Conservation (phyloP, 805 yeast species). For the Spathaspora gorwiae region DNA sequence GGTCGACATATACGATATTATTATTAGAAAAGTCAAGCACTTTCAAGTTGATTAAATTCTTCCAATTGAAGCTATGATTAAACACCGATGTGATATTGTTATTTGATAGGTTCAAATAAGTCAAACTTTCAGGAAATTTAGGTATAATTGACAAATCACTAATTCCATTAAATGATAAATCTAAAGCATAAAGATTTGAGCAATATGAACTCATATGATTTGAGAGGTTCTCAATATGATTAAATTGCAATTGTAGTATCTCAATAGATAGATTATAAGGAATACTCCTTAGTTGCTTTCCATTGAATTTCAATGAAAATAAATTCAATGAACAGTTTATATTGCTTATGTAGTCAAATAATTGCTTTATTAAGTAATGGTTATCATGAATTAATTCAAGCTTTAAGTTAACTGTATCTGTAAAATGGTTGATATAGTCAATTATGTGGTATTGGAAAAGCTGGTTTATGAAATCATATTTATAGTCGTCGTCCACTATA, state of each 20-base stretch:
- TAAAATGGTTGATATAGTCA: not conserved
- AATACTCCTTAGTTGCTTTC: not conserved
- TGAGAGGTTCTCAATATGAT: not conserved
- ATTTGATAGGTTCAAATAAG: slow-evolving; percentile 22
- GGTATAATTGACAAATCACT: slow-evolving; percentile 15
- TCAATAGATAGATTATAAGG: slow-evolving; percentile 4
- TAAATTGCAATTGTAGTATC: slow-evolving; percentile 13
- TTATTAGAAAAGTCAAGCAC: slow-evolving; percentile 21
- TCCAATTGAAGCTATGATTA: slow-evolving; percentile 12
- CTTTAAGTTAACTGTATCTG: not conserved
- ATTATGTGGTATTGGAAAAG: slow-evolving; percentile 1
- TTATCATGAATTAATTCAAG: not conserved
- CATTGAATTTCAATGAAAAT: not conserved
- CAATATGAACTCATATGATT: slow-evolving; percentile 8
- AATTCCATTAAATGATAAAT: slow-evolving; percentile 25
- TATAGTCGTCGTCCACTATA: not conserved
- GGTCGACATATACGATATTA: slow-evolving; percentile 10
- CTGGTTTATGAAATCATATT: slow-evolving; percentile 8
- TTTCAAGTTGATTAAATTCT: slow-evolving; percentile 10
- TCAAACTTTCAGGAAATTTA: slow-evolving; percentile 16
- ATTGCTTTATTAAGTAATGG: not conserved
- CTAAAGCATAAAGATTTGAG: slow-evolving; percentile 13
- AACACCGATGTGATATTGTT: slow-evolving; percentile 17
- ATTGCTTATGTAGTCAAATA: not conserved
- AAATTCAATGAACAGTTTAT: not conserved